Percentiles rank a stretch among this genome's conserved stretches.
Evolutionary conservation across 2,329 filamentous ascomycete species (phyloP).

Genomic region (Hypoxylon sp.): DNA sequence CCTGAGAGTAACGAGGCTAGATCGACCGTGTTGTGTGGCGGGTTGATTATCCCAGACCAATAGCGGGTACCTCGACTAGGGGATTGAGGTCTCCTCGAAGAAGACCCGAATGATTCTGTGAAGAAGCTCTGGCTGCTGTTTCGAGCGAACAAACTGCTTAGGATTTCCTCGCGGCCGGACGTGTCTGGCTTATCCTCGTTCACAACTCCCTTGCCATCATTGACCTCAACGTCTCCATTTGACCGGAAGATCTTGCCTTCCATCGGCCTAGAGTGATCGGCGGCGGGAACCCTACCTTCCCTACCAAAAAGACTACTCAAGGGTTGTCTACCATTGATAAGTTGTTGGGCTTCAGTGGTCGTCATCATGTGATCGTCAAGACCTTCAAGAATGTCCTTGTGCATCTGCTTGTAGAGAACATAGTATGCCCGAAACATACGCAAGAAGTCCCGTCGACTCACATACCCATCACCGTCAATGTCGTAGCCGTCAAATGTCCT

Average conservation of each 20-base stretch:
- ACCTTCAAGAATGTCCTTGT: constrained; percentile 83
- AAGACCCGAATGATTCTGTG: constrained; percentile 54
- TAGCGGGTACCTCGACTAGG: constrained; percentile 50
- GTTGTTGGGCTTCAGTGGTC: constrained; percentile 80
- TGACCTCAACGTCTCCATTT: constrained; percentile 75
- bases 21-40: constrained; percentile 53
- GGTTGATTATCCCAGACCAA: constrained; percentile 53
- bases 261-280: constrained; percentile 71
- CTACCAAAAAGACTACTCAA: constrained; percentile 82
- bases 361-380: constrained; percentile 84
- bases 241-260: constrained; percentile 76
- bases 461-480: constrained; percentile 87
- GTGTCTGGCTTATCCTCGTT: constrained; percentile 73
- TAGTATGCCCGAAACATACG: constrained; percentile 95
- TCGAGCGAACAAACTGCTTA: constrained; percentile 66
- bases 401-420: constrained; percentile 89
- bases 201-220: constrained; percentile 71
- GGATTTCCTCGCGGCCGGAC: constrained; percentile 71
- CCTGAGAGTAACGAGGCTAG: constrained; percentile 52
- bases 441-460: constrained; percentile 88
- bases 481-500: constrained; percentile 92
- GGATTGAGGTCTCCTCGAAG: constrained; percentile 49
- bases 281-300: constrained; percentile 76
- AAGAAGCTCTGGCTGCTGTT: constrained; percentile 53
- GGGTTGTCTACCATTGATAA: constrained; percentile 81